Evolutionary conservation across 1,284 basidiomycete genomes (phyloP), one percentile per base, ranked within the genome.

Genomic region (Apiotrichum montevideense): DNA sequence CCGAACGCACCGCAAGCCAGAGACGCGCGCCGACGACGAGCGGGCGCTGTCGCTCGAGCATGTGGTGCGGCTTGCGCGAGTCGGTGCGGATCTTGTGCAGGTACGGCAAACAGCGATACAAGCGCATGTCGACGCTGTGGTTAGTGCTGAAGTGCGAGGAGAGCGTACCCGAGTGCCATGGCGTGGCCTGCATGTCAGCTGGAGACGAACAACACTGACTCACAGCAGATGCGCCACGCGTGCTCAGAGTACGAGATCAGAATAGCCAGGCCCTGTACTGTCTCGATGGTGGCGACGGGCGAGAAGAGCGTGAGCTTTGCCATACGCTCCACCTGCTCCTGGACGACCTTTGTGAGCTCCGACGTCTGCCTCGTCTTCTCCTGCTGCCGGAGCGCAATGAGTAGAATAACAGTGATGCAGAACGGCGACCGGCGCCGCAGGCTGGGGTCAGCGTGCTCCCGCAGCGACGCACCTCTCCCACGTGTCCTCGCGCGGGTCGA

Each of bases 311-410:
- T 70, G 0, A 54, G 51, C 51, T 63, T 62, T 34, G 46, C 56
- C 57, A 70, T 66, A 3, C 58, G 46, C 46, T 67, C 66, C 3
- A 65, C 65, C 54, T 66, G 63, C 21, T 64, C 63, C 41, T 56
- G 52, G 11, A 51, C 56, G 39, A 43, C 56, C 35, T 56, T 52
- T 6, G 54, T 53, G 4, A 66, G 48, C 4, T 56, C 57, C 9
- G 63, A 66, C 11, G 50, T 49, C 1, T 50, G 35, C n/a, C 57
- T 46, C 29, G 14, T 9, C 1, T 53, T 53, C 21, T 55, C 52
- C 0, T 53, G 53, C 1, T 50, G 53, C 5, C 57, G 53, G 8
- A 51, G 34, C 33, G 33, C 61, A 6, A 67, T 62, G n/a, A 59
- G 56, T 8, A 70, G 57, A 14, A 70, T 62, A n/a, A 57, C 58